phyloP scores from a whole-genome alignment of 2,329 filamentous ascomycete genomes.

The Aspergillus sp. region DNA sequence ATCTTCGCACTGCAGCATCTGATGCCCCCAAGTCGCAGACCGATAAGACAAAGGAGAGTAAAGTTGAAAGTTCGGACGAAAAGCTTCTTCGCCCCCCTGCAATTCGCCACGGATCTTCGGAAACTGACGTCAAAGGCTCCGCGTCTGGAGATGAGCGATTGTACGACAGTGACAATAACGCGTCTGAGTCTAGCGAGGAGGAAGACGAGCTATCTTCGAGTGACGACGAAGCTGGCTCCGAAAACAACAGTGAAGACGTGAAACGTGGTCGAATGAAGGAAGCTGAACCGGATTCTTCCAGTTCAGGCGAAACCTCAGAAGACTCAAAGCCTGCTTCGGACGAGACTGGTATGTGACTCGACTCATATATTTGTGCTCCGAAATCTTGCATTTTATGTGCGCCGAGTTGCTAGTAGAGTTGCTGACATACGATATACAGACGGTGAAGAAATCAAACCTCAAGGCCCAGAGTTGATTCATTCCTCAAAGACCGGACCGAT shows the following conservation, averaged over 20 bases:
- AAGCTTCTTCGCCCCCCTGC: constrained; percentile 10
- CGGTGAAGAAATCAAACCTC: constrained; percentile 11
- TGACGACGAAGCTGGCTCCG: constrained; percentile 59
- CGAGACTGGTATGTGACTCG: constrained; percentile 8
- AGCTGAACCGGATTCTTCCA: constrained; percentile 21
- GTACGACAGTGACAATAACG: constrained; percentile 63
- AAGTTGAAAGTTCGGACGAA: neutral
- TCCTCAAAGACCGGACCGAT: constrained; percentile 43
- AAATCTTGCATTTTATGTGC: neutral
- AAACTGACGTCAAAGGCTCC: constrained; percentile 38
- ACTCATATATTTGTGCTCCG: neutral
- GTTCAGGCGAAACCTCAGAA: neutral
- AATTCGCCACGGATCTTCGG: constrained; percentile 30
- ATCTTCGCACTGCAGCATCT: constrained; percentile 46
- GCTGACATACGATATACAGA: constrained; percentile 4
- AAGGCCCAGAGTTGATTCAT: constrained; percentile 14
- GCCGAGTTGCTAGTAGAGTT: no score
- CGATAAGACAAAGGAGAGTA: constrained; percentile 1
- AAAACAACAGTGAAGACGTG: constrained; percentile 33
- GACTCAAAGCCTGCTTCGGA: constrained; percentile 8
- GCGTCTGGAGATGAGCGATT: constrained; percentile 57
- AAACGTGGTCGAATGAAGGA: constrained; percentile 29
- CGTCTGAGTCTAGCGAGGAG: constrained; percentile 69
- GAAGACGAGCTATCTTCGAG: constrained; percentile 55
- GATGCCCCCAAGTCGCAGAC: constrained; percentile 67